Conservation (phyloP, 1,284 basidiomycete genomes). For the Puccinia coronata region DNA sequence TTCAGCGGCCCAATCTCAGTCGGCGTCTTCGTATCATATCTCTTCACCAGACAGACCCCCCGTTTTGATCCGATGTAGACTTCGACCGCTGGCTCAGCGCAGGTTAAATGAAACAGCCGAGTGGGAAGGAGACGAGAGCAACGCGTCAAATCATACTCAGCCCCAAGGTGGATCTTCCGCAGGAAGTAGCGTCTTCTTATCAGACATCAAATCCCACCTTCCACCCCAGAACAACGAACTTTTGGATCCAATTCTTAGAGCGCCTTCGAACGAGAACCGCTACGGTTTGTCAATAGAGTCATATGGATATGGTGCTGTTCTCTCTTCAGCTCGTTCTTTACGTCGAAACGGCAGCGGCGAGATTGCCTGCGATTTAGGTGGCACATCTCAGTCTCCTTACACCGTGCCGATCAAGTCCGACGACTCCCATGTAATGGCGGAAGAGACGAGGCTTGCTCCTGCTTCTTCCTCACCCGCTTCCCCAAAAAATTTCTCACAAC, state of each 20-base stretch:
- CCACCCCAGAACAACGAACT: neutral
- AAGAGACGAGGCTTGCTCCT: neutral
- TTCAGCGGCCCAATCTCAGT: neutral
- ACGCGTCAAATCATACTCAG: neutral
- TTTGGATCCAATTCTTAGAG: neutral
- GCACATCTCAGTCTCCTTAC: neutral
- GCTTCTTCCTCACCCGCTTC: neutral
- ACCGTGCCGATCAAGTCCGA: neutral
- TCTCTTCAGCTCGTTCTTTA: neutral
- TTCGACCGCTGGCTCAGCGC: conserved; percentile 10
- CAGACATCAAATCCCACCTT: neutral
- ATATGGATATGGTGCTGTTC: neutral
- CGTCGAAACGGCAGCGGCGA: neutral
- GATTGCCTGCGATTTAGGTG: neutral
- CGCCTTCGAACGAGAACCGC: neutral
- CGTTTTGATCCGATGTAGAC: conserved; percentile 2
- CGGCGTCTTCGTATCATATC: neutral
- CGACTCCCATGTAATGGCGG: neutral
- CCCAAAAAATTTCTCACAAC: too few species aligned
- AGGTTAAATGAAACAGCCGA: neutral
- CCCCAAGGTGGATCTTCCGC: neutral
- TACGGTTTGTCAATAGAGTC: neutral
- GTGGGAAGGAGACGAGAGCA: neutral
- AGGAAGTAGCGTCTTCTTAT: neutral
- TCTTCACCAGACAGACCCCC: neutral